Conservation (phyloP, 225 moss, liverwort and hornwort genomes). For the Pleurozium schreberi region DNA sequence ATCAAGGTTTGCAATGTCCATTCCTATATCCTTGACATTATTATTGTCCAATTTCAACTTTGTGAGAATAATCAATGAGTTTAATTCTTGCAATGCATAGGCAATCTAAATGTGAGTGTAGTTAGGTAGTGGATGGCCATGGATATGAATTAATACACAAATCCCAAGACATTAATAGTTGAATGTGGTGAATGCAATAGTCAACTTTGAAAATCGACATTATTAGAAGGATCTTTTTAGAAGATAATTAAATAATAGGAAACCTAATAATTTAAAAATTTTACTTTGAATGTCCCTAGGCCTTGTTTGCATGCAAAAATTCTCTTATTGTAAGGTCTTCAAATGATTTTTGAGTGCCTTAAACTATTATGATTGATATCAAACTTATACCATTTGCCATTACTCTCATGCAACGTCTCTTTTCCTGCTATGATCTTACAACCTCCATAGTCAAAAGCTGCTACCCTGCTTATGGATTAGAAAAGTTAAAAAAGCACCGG, state of each 20-base stretch:
- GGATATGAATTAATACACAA: too few relatives aligned
- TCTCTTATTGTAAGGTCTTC: neutral
- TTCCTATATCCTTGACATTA: neutral
- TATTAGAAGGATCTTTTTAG: neutral
- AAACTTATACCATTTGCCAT: neutral
- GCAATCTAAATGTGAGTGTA: neutral
- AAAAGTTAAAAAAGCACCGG: neutral
- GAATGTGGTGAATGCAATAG: neutral
- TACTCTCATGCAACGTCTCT: neutral
- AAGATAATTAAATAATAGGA: neutral
- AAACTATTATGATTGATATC: neutral
- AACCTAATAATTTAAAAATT: neutral
- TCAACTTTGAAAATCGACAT: accelerated
- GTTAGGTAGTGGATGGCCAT: accelerated
- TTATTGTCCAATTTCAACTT: neutral
- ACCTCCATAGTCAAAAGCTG: neutral
- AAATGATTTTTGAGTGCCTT: neutral
- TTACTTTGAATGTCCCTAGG: accelerated
- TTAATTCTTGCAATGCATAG: neutral
- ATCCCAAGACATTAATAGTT: neutral
- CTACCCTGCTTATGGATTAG: neutral
- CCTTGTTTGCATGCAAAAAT: neutral
- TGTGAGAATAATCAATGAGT: neutral
- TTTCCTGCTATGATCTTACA: neutral
- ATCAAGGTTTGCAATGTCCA: neutral